These are phyloP conservation scores for Paracorniculantispora psalliotae DNA, from an alignment of 2,329 filamentous ascomycete genomes.

Conservation along the genomic window DNA sequence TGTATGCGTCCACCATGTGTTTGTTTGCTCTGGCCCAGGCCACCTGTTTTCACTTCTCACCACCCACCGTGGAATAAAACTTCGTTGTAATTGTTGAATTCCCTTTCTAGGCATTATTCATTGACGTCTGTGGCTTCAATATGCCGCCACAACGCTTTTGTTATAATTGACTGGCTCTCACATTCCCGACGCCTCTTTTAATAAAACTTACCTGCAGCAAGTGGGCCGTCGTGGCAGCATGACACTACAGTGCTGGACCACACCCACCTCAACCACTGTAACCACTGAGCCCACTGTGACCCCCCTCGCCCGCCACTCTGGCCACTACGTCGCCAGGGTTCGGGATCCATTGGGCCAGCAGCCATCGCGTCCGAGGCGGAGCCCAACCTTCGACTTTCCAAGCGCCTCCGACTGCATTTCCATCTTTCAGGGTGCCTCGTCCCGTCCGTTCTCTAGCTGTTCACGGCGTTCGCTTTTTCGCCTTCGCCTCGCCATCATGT, in stretches of 20 bases:
- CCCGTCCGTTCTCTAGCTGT: background rate
- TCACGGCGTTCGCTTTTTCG: conserved; percentile 14
- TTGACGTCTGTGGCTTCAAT: no score
- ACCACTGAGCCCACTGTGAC: background rate
- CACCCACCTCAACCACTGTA: background rate
- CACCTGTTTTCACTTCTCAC: no score
- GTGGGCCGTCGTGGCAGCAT: background rate
- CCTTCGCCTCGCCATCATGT: conserved; percentile 47
- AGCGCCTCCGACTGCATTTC: conserved; percentile 7
- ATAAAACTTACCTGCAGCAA: background rate
- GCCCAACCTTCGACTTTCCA: conserved; percentile 12
- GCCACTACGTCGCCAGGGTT: background rate
- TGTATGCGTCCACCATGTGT: background rate
- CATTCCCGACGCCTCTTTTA: background rate
- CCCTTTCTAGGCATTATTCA: no score
- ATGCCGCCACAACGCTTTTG: no score
- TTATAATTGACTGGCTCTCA: no score
- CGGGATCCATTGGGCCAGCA: conserved; percentile 4
- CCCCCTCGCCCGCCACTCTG: background rate
- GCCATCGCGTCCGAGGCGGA: conserved; percentile 4
- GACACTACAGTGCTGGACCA: background rate
- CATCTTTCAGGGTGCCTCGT: conserved; percentile 10
- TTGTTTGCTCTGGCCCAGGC: background rate
- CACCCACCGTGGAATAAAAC: no score
- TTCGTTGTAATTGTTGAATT: no score